Evolutionary conservation across 1,139 yeast genomes (phyloP).

Genomic region (Candida anutae): DNA sequence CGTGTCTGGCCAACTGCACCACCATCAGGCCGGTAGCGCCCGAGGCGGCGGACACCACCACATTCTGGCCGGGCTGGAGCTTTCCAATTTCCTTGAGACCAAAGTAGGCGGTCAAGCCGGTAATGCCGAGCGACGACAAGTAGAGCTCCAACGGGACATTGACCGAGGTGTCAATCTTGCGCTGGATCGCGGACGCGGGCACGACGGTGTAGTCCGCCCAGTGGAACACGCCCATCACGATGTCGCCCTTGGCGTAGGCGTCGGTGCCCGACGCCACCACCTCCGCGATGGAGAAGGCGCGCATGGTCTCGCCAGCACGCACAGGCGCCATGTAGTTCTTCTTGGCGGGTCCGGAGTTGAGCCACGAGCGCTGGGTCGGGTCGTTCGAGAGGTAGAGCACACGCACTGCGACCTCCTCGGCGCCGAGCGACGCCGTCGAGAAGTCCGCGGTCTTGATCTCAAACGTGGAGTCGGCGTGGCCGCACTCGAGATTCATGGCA

Average conservation of each 20-base stretch:
- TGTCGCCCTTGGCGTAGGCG: slow-evolving; percentile 15
- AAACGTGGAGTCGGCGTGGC: slow-evolving; percentile 6
- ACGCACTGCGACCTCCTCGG: slow-evolving; percentile 15
- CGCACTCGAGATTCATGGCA: slow-evolving; percentile 5
- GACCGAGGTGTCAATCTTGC: slow-evolving; percentile 15
- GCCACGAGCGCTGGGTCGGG: slow-evolving; percentile 23
- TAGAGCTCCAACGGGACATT: slow-evolving; percentile 22
- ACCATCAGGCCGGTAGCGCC: slow-evolving; percentile 65
- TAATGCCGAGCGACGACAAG: slow-evolving; percentile 36
- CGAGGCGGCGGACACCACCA: slow-evolving; percentile 58
- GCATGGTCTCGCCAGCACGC: slow-evolving; percentile 13
- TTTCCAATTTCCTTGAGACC: slow-evolving; percentile 42
- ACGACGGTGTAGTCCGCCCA: slow-evolving; percentile 27
- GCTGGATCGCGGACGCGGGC: slow-evolving; percentile 12
- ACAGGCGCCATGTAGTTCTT: slow-evolving; percentile 17
- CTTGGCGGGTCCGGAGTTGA: slow-evolving; percentile 12
- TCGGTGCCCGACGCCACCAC: slow-evolving; percentile 16
- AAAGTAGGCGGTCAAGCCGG: slow-evolving; percentile 58
- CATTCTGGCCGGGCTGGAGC: slow-evolving; percentile 28
- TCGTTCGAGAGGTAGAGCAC: slow-evolving; percentile 18
- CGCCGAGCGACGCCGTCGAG: slow-evolving; percentile 5
- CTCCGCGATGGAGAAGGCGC: slow-evolving; percentile 15
- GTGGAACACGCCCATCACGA: slow-evolving; percentile 13
- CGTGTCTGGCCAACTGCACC: slow-evolving; percentile 50
- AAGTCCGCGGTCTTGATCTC: slow-evolving; percentile 1